Evolutionary conservation across 202 grass and related monocot species (phyloP), one percentile per base, ranked within the genome.

Genomic region (Setaria viridis): DNA sequence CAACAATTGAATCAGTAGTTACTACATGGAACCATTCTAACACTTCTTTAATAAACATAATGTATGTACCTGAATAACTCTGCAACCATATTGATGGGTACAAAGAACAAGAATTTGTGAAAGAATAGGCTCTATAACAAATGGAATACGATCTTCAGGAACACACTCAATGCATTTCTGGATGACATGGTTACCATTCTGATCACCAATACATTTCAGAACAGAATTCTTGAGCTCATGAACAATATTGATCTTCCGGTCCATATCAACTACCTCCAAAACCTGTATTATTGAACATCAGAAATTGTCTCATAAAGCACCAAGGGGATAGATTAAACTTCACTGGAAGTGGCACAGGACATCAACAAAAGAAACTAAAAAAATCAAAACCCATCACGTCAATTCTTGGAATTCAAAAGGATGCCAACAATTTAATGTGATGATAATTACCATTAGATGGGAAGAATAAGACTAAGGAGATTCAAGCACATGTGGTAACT

Each of bases 181-280:
- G 68, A 91, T 95, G 71, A 95, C 93, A 82, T 95, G 93, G 68
- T 95, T 95, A 46, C 93, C 93, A 85, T 95, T 95, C 73, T 92
- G 93, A 80, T 95, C 93, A 84, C 50, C 74, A 79, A 92, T 90
- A 72, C 93, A 95, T 67, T 82, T 87, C 46, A 92, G 70, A 82
- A 95, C 70, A 79, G 16, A 81, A 82, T 85, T 80, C 65, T 87
- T 83, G 59, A 95, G 90, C 80, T 92, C 90, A 53, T 74, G 41
- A 83, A 89, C 93, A 62, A 92, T 90, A 66, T 72, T 49, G 12
- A 89, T 86, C 65, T 91, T 87, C 13, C 78, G 78, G 45, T 92
- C 90, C 70, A 90, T 85, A 77, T 92, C 88, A 89, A 92, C 88
- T 53, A 95, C 88, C 54, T 95, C 93, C 82, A 95, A 82, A 67